Percentiles rank a stretch among this genome's conserved stretches.
These are phyloP conservation scores for Penicillium daleae DNA, from an alignment of 495 filamentous ascomycete species.

Conservation along the genomic window DNA sequence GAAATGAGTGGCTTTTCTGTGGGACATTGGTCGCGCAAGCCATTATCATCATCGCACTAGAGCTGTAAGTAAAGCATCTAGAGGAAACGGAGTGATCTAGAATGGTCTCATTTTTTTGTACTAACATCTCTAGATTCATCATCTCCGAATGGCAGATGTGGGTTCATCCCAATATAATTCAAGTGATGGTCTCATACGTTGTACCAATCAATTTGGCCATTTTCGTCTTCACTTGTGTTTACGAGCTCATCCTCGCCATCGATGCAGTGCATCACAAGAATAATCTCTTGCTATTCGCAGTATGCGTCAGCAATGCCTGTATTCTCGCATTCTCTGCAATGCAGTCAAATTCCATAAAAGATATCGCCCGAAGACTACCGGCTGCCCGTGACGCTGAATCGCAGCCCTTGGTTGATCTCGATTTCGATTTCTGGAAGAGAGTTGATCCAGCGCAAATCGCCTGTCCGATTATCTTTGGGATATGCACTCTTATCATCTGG, in stretches of 20 bases:
- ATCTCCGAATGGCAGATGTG: conserved; percentile 26
- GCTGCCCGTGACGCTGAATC: neutral
- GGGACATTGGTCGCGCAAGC: conserved; percentile 20
- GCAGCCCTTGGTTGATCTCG: conserved; percentile 21
- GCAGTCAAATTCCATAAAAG: conserved; percentile 16
- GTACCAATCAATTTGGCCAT: conserved; percentile 25
- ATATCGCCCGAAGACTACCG: neutral
- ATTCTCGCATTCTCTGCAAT: conserved; percentile 22
- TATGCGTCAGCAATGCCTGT: conserved; percentile 29
- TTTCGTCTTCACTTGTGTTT: conserved; percentile 27
- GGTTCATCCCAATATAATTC: conserved; percentile 22
- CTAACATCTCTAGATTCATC: conserved; percentile 18
- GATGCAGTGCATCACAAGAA: conserved; percentile 30
- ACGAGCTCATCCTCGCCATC: conserved; percentile 19
- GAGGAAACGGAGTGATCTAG: neutral
- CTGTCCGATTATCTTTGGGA: conserved; percentile 21
- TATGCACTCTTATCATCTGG: conserved; percentile 20
- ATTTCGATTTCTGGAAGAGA: conserved; percentile 17
- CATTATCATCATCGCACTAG: conserved; percentile 13
- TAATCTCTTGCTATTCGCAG: conserved; percentile 29
- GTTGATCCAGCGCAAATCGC: conserved; percentile 21
- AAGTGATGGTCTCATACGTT: conserved; percentile 22
- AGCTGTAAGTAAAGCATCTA: conserved; percentile 18
- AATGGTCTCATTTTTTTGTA: neutral
- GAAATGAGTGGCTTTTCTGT: conserved; percentile 24